A percentile compares a stretch with the other conserved stretches of the same genome.
Evolutionary conservation across 345 rosid species (phyloP).

Genomic region (Hibiscus trionum): DNA sequence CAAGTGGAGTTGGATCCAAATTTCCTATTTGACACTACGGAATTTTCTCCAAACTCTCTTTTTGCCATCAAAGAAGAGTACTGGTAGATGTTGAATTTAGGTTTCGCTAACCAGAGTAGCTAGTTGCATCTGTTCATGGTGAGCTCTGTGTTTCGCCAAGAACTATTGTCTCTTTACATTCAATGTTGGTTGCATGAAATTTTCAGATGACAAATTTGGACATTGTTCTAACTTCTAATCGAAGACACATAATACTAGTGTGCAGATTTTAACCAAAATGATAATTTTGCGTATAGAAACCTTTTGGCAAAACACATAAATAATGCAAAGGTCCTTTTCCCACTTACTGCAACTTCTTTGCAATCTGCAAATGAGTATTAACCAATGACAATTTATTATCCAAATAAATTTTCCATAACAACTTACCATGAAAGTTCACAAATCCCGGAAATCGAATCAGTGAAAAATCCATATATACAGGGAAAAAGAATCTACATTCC

Average conservation of each 20-base stretch:
- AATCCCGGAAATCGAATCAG: background rate
- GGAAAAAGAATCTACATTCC: background rate
- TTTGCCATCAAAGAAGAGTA: slow-evolving; percentile 5
- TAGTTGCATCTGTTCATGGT: background rate
- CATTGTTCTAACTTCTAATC: background rate
- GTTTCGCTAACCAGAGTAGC: slow-evolving; percentile 3
- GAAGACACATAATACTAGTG: background rate
- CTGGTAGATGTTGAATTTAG: background rate
- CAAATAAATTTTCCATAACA: background rate
- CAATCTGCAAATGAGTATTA: background rate
- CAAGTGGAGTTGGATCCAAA: slow-evolving; percentile 43
- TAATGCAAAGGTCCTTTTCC: background rate
- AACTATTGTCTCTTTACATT: slow-evolving; percentile 6
- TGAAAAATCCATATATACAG: background rate
- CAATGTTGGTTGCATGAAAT: background rate
- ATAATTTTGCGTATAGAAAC: background rate
- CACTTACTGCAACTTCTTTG: background rate
- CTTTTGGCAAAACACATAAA: background rate
- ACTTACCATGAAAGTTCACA: background rate
- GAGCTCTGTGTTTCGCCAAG: slow-evolving; percentile 8
- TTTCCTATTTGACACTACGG: slow-evolving; percentile 42
- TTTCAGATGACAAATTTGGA: background rate
- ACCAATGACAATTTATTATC: background rate
- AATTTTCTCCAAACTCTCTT: slow-evolving; percentile 25
- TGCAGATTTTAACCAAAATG: background rate